Evolutionary conservation across 1,284 basidiomycete genomes (phyloP).

Genomic region (Fomitopsis betulina): DNA sequence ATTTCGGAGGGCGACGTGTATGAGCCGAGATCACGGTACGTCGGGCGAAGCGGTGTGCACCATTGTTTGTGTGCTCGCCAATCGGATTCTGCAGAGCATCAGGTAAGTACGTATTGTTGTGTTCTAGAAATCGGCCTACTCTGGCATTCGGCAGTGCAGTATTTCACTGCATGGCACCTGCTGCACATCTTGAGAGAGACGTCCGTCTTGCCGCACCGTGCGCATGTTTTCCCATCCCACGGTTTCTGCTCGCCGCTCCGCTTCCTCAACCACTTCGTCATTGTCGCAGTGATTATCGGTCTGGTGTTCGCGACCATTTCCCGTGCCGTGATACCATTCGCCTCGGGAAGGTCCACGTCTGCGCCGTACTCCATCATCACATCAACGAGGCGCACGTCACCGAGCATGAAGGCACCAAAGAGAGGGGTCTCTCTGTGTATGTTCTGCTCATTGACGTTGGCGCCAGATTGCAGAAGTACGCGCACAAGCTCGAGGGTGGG

Average conservation of each 20-base stretch:
- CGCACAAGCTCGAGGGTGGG: slow-evolving; percentile 26
- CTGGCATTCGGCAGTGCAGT: slow-evolving; percentile 52
- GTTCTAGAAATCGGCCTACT: slow-evolving; percentile 29
- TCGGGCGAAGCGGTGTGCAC: slow-evolving; percentile 46
- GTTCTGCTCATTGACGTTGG: slow-evolving; percentile 33
- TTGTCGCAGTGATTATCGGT: slow-evolving; percentile 41
- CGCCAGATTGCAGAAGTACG: slow-evolving; percentile 38
- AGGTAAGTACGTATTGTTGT: background rate
- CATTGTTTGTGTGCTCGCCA: slow-evolving; percentile 45
- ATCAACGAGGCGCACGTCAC: slow-evolving; percentile 33
- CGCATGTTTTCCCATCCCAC: slow-evolving; percentile 38
- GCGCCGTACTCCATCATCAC: slow-evolving; percentile 47
- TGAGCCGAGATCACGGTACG: slow-evolving; percentile 25
- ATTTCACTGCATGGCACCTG: slow-evolving; percentile 39
- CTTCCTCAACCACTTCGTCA: slow-evolving; percentile 45
- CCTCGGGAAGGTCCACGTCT: slow-evolving; percentile 41
- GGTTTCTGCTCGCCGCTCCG: slow-evolving; percentile 38
- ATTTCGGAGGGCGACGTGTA: slow-evolving; percentile 31
- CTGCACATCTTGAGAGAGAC: slow-evolving; percentile 37
- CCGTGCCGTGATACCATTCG: slow-evolving; percentile 35
- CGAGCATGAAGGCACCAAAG: slow-evolving; percentile 32
- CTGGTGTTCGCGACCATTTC: slow-evolving; percentile 34
- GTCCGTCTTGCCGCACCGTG: slow-evolving; percentile 27
- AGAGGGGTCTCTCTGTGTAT: slow-evolving; percentile 44
- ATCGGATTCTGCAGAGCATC: slow-evolving; percentile 29